Evolutionary conservation across 495 filamentous ascomycete species (phyloP), one percentile per base, ranked within the genome.

Genomic region (Sporormia fimetaria): DNA sequence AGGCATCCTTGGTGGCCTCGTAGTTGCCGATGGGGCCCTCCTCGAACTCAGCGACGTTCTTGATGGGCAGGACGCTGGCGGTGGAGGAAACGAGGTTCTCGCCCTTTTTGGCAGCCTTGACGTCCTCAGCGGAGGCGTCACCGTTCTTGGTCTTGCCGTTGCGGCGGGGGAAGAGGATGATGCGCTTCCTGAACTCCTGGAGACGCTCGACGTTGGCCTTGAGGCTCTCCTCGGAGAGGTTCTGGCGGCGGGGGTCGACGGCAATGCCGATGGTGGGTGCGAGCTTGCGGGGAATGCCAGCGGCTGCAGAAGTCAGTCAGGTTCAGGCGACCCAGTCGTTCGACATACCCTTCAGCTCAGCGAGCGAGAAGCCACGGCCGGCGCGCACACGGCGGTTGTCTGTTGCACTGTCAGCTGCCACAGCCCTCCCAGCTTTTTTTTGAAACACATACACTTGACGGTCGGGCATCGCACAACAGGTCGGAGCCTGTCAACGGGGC

Each of bases 141-240:
- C 78, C 75, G 57, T 78, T 80, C 80, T 88, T 94, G 68, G 77
- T 71, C 70, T 90, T 80, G 68, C 86, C 85, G 60, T 75, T 71
- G 69, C 85, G 88, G 74, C 86, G 86, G 58, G 90, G 90, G 80
- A 96, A 96, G 65, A 98, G 71, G 69, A 98, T 93, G 60, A 98
- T 67, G 59, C 87, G 83, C 52, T 75, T 76, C 70, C 79, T 81
- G 86, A 94, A 98, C 62, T 80, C 84, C 73, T 92, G 83, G 54
- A 98, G 83, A 59, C 90, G 90, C 63, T 80, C 80, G 52, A 96
- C 92, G 70, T 98, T 98, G 71, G 71, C 74, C 61, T 82, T 70
- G 55, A 95, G 83, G 46, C 79, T 79, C 74, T 95, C 92, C 66
- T 83, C 81, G 61, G 80, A 88, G 65, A 92, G 83, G 76, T 96